Evolutionary conservation across 2,329 filamentous ascomycete genomes (phyloP), one percentile per base, ranked within the genome.

Genomic region (Macroventuria anomochaeta): DNA sequence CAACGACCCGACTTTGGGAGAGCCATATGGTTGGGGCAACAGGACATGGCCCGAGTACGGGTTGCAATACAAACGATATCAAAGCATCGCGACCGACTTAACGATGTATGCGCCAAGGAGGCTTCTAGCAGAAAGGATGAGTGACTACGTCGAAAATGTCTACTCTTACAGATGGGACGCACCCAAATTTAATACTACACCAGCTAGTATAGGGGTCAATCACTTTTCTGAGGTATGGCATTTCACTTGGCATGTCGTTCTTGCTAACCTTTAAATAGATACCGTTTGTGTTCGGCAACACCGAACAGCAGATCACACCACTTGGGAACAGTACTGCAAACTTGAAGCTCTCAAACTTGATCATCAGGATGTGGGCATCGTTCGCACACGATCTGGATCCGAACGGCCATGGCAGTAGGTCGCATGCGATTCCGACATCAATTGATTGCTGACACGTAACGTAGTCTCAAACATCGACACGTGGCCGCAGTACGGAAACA

Each of bases 1-100:
- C 0, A 61, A 73, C 38, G 63, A 70, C 33, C 81, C 81, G 1
- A 76, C 78, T 25, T 60, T 77, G 6, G 74, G 80, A 42, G 74
- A 79, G 26, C 81, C 81, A 0, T 76, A 69, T 42, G 65, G 65
- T 2, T 68, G 66, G 66, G 67, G 66, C 0, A 69, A 70, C 36
- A 49, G 66, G 1, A 70, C 65, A 11, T 70, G 68, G 68, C 68
- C 68, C 0, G 57, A 69, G 40, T 57, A 57, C 32, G 68, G 68
- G 2, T 28, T 63, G 23, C 68, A 70, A 42, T 70, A 61, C 42
- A 70, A 70, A 31, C 39, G 68, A 0, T 68, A 66, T 20, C 63
- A 65, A 18, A 67, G 66, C 31, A 68, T 69, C 12, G 66, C 68
- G 3, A 67, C 64, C 3, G 68, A 70, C 43, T 18, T 70, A 29